These are phyloP conservation scores for Erodium texanum DNA, from an alignment of 441 rosid genomes.

Conservation along the genomic window DNA sequence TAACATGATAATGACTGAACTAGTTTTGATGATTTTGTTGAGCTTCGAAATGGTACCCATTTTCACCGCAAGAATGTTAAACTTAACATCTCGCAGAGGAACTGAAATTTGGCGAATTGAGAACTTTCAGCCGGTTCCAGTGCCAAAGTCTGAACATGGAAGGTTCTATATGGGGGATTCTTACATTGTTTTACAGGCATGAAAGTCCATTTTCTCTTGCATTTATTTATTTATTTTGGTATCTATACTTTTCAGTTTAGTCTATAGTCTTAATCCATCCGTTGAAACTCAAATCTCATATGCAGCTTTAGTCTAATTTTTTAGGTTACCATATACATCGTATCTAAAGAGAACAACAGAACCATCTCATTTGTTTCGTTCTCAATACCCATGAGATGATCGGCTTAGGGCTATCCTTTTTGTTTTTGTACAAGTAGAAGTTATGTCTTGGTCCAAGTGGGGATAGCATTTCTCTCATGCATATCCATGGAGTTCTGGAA, in stretches of 20 bases:
- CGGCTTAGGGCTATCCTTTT: too few species aligned
- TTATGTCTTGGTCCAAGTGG: background rate
- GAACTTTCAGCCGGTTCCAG: conserved; percentile 81
- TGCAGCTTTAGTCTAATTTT: background rate
- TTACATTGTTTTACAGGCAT: conserved; percentile 87
- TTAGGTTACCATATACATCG: background rate
- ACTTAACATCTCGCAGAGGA: conserved; percentile 64
- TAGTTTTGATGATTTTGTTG: conserved; percentile 3
- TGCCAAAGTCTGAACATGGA: conserved; percentile 86
- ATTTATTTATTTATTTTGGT: background rate
- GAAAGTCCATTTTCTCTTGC: background rate
- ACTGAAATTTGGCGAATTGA: conserved; percentile 98
- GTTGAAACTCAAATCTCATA: background rate
- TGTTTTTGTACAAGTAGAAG: background rate
- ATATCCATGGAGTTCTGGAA: background rate
- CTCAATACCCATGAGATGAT: too few species aligned
- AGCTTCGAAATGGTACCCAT: background rate
- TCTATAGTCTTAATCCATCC: background rate
- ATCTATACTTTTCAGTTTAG: background rate
- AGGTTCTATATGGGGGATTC: conserved; percentile 92
- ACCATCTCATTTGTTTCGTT: too few species aligned
- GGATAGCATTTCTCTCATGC: background rate
- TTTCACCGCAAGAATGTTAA: conserved; percentile 23
- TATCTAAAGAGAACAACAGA: background rate
- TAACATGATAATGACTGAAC: background rate